A percentile compares a stretch with the other conserved stretches of the same genome.
Evolutionary conservation across 2,329 filamentous ascomycete species (phyloP).

Genomic region (Ampelomyces quisqualis): DNA sequence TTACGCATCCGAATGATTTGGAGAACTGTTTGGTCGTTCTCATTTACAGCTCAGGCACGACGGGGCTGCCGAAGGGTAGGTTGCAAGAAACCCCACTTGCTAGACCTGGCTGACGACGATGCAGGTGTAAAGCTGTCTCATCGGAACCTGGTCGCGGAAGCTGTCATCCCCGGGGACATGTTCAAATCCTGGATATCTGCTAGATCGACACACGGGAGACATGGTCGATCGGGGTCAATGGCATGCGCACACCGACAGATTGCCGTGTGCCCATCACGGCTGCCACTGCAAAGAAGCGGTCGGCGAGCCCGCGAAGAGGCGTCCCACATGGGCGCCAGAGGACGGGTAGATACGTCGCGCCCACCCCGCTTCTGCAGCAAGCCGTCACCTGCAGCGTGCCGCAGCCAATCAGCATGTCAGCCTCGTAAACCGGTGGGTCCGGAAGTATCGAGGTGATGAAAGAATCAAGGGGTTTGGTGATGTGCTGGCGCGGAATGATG

Average conservation of each 20-base stretch:
- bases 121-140: slow-evolving; percentile 48
- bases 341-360: slow-evolving; percentile 1
- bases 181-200: slow-evolving; percentile 31
- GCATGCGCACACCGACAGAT: slow-evolving; percentile 14
- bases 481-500: slow-evolving; percentile 7
- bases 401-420: slow-evolving; percentile 7
- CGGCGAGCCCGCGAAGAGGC: slow-evolving; percentile 10
- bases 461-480: slow-evolving; percentile 6
- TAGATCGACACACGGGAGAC: slow-evolving; percentile 4
- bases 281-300: slow-evolving; percentile 11
- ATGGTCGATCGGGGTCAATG: not conserved
- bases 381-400: slow-evolving; percentile 6
- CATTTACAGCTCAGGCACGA: slow-evolving; percentile 53
- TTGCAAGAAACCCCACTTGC: not conserved
- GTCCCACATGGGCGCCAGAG: slow-evolving; percentile 8
- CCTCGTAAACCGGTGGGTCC: slow-evolving; percentile 1
- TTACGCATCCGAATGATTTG: slow-evolving; percentile 54
- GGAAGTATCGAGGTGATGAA: not conserved
- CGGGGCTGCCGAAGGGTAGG: slow-evolving; percentile 49
- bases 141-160: slow-evolving; percentile 47
- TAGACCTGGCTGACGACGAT: not conserved
- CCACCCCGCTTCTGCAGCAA: slow-evolving; percentile 12
- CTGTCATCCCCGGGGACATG: slow-evolving; percentile 36
- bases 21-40: slow-evolving; percentile 49
- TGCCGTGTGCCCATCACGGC: slow-evolving; percentile 1